A percentile compares a stretch with the other conserved stretches of the same genome.
phyloP scores from a whole-genome alignment of 208 protist species.

The Acanthamoeba lenticulata region DNA sequence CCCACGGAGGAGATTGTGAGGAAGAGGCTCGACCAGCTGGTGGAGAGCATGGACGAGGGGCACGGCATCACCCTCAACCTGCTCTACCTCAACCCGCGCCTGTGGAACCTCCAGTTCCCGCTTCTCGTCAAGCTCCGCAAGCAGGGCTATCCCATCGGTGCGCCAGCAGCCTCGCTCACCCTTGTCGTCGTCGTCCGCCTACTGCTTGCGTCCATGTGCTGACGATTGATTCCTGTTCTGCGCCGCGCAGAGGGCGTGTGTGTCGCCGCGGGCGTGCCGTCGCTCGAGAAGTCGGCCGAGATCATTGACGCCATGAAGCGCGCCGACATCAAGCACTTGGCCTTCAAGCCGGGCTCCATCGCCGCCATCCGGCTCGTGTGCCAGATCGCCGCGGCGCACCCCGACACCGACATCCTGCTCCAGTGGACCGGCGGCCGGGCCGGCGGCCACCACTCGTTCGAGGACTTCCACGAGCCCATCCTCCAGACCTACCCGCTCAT shows the following conservation, averaged over 20 bases:
- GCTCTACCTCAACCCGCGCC: constrained; percentile 86
- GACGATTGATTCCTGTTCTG: neutral
- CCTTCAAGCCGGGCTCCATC: constrained; percentile 87
- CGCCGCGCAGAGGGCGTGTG: constrained; percentile 74
- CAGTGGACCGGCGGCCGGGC: constrained; percentile 88
- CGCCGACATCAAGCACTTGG: constrained; percentile 81
- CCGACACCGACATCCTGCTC: constrained; percentile 82
- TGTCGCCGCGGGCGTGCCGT: constrained; percentile 85
- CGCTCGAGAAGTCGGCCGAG: constrained; percentile 82
- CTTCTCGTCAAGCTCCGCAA: constrained; percentile 75
- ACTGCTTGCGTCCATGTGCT: too few relatives aligned
- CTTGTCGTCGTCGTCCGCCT: too few relatives aligned
- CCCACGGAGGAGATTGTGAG: constrained; percentile 70
- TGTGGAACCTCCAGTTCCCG: constrained; percentile 87
- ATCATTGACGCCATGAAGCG: constrained; percentile 76
- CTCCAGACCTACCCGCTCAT: constrained; percentile 87
- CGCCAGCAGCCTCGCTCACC: too few relatives aligned
- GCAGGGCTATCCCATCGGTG: constrained; percentile 83
- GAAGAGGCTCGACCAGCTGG: constrained; percentile 40
- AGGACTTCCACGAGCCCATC: constrained; percentile 87
- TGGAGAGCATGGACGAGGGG: constrained; percentile 26
- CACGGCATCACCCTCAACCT: constrained; percentile 85
- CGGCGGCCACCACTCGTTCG: constrained; percentile 88
- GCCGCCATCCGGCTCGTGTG: constrained; percentile 82
- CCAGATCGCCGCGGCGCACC: constrained; percentile 80